Evolutionary conservation across 768 basidiomycete genomes (phyloP).

Genomic region (Leccinellum luteum): DNA sequence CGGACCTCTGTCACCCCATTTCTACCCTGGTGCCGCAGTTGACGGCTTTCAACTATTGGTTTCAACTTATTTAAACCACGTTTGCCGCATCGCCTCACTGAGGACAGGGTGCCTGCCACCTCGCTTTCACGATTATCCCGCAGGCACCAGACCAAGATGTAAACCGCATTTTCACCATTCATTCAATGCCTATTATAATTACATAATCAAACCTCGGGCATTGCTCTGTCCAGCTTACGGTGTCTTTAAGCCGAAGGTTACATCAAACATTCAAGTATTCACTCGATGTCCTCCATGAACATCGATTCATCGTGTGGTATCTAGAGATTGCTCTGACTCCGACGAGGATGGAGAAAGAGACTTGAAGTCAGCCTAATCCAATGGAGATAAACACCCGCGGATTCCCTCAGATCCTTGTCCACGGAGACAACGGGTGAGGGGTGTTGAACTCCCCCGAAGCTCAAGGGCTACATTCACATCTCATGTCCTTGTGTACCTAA

Average conservation of each 20-base stretch:
- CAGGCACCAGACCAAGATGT: background rate
- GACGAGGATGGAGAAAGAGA: too few species aligned
- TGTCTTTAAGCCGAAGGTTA: background rate
- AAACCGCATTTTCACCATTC: background rate
- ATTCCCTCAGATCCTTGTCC: background rate
- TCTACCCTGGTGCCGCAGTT: slow-evolving; percentile 8
- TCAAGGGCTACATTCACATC: background rate
- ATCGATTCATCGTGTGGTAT: too few species aligned
- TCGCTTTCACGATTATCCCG: background rate
- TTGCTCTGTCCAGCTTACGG: background rate
- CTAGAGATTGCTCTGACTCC: too few species aligned
- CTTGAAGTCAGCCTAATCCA: too few species aligned
- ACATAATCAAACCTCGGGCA: background rate
- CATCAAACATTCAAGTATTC: background rate
- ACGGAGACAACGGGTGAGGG: background rate
- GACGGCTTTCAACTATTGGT: background rate
- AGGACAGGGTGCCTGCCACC: background rate
- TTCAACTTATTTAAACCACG: background rate
- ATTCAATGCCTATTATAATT: background rate
- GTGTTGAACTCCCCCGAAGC: background rate
- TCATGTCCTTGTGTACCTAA: background rate
- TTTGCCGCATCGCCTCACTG: background rate
- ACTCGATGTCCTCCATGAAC: background rate
- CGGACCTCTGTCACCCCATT: slow-evolving; percentile 31
- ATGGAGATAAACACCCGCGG: background rate